These are phyloP conservation scores for Mytilinidion resinicola DNA, from an alignment of 495 filamentous ascomycete genomes.

Conservation along the genomic window DNA sequence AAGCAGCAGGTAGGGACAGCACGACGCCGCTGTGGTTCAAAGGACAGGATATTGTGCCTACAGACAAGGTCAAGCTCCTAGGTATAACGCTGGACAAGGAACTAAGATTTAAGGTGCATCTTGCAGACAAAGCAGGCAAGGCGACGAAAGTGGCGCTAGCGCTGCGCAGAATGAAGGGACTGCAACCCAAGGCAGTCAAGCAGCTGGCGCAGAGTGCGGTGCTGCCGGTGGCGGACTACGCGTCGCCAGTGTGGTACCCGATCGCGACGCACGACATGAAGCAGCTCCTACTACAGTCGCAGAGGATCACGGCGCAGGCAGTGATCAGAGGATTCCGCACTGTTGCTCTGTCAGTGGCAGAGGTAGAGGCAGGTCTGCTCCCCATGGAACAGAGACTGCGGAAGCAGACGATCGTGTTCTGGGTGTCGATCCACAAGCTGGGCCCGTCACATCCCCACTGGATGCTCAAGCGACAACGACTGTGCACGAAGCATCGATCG, in stretches of 20 bases:
- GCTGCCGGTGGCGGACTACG: constrained; percentile 12
- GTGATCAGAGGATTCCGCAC: constrained; percentile 1
- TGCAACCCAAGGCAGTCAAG: too few relatives aligned
- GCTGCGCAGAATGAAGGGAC: constrained; percentile 6
- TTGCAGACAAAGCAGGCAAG: constrained; percentile 13
- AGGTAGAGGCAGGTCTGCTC: too few relatives aligned
- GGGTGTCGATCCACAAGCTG: constrained; percentile 16
- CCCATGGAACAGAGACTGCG: too few relatives aligned
- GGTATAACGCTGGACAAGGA: too few relatives aligned
- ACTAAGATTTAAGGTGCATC: constrained; percentile 23
- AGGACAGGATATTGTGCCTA: constrained; percentile 13
- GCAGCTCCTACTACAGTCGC: constrained; percentile 9
- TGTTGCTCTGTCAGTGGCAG: constrained; percentile 10
- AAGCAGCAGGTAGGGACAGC: constrained; percentile 7
- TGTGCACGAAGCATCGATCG: too few relatives aligned
- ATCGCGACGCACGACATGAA: constrained; percentile 12
- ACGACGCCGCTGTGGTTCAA: constrained; percentile 13
- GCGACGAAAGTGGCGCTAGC: constrained; percentile 9
- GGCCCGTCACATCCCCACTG: constrained; percentile 6
- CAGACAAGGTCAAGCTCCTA: constrained; percentile 21
- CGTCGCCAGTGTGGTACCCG: constrained; percentile 11
- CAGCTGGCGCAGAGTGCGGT: constrained; percentile 11
- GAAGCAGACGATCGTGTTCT: constrained; percentile 14
- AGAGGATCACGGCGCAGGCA: constrained; percentile 5
- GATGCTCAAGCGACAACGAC: constrained; percentile 1